Conservation (phyloP, 1,284 basidiomycete genomes). For the Lentinula novae-zelandiae region DNA sequence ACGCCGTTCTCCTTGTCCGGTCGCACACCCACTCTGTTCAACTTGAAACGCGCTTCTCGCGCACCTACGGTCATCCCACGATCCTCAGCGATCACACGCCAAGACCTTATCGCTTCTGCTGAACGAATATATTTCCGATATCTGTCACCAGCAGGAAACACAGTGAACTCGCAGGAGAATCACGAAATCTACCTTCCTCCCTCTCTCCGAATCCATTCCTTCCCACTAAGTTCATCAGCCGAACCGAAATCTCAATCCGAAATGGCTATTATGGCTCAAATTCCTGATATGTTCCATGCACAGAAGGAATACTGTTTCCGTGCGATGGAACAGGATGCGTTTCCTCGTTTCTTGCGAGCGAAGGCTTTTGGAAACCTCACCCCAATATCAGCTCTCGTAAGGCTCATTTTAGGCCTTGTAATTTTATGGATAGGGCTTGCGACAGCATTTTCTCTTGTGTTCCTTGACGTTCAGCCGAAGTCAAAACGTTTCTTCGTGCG, state of each 20-base stretch:
- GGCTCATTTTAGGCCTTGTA: slow-evolving; percentile 81
- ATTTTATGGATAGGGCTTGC: slow-evolving; percentile 91
- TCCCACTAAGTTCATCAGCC: slow-evolving; percentile 65
- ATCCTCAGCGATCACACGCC: slow-evolving; percentile 84
- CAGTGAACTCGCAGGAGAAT: slow-evolving; percentile 64
- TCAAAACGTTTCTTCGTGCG: slow-evolving; percentile 91
- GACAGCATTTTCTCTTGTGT: slow-evolving; percentile 87
- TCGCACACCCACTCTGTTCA: slow-evolving; percentile 70
- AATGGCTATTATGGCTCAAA: slow-evolving; percentile 76
- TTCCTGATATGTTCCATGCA: slow-evolving; percentile 95
- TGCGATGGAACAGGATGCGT: slow-evolving; percentile 97
- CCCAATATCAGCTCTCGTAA: slow-evolving; percentile 81
- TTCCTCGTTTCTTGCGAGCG: slow-evolving; percentile 90
- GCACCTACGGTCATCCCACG: slow-evolving; percentile 89
- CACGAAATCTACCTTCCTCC: slow-evolving; percentile 96
- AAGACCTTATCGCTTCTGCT: slow-evolving; percentile 88
- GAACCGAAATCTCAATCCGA: slow-evolving; percentile 73
- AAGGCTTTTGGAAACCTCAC: slow-evolving; percentile 98
- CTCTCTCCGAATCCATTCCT: slow-evolving; percentile 75
- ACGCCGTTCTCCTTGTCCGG: slow-evolving; percentile 77
- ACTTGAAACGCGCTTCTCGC: slow-evolving; percentile 66
- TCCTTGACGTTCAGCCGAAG: slow-evolving; percentile 88
- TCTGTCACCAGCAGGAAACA: slow-evolving; percentile 69
- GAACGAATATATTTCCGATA: slow-evolving; percentile 96
- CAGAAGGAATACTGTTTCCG: slow-evolving; percentile 98